A percentile compares a stretch with the other conserved stretches of the same genome.
phyloP scores from a whole-genome alignment of 257 asterid species.

The Perilla frutescens region DNA sequence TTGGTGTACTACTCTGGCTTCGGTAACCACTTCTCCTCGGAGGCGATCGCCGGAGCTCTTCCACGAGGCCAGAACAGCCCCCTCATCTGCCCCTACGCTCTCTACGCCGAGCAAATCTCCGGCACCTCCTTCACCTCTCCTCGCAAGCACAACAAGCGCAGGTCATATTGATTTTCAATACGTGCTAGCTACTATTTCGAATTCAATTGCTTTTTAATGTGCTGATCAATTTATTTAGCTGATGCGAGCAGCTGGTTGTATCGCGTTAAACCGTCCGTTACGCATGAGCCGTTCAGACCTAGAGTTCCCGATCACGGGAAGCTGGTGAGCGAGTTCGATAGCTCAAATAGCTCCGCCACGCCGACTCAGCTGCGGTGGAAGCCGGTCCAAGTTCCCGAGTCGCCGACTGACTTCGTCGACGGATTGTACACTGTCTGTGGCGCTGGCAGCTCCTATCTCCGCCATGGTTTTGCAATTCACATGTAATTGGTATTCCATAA shows the following conservation, averaged over 20 bases:
- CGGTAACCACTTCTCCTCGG: slow-evolving; percentile 84
- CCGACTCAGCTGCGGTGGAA: slow-evolving; percentile 97
- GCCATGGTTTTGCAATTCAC: slow-evolving; percentile 97
- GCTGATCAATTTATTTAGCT: background rate
- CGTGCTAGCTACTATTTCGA: background rate
- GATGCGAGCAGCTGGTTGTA: slow-evolving; percentile 79
- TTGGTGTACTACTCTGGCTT: slow-evolving; percentile 78
- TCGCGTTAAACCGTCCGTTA: slow-evolving; percentile 92
- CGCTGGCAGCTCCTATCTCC: slow-evolving; percentile 96
- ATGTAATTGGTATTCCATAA: slow-evolving; percentile 57
- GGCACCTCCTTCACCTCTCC: slow-evolving; percentile 98
- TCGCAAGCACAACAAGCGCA: slow-evolving; percentile 86
- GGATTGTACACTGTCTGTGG: slow-evolving; percentile 92
- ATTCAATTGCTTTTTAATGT: slow-evolving; percentile 3
- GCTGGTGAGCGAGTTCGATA: slow-evolving; percentile 84
- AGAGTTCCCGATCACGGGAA: slow-evolving; percentile 73
- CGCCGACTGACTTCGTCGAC: slow-evolving; percentile 78
- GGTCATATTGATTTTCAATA: slow-evolving; percentile 39
- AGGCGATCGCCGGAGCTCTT: slow-evolving; percentile 85
- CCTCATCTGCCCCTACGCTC: slow-evolving; percentile 80
- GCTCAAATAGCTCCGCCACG: slow-evolving; percentile 77
- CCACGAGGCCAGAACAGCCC: slow-evolving; percentile 91
- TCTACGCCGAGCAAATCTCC: slow-evolving; percentile 96
- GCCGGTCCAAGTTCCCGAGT: slow-evolving; percentile 70
- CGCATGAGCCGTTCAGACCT: slow-evolving; percentile 91